Evolutionary conservation across 805 yeast genomes (phyloP).

Genomic region (Yarrowia sp.): DNA sequence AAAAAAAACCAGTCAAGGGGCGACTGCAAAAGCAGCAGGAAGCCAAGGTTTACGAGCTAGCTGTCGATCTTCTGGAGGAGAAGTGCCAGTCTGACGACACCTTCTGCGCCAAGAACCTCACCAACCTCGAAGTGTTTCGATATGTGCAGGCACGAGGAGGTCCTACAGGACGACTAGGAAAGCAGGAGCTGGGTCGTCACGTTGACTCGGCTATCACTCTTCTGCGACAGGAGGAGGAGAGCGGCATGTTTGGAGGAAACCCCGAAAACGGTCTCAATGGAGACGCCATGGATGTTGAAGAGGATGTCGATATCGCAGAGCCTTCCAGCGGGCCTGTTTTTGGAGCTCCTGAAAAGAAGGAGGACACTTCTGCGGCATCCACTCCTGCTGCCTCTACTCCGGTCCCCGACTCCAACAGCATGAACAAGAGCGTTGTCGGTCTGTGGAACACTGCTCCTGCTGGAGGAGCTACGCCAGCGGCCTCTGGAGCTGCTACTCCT

Average conservation of each 20-base stretch:
- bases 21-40: constrained; percentile 14
- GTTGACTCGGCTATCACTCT: constrained; percentile 6
- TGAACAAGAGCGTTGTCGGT: constrained; percentile 74
- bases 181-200: constrained; percentile 17
- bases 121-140: constrained; percentile 23
- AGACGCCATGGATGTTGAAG: constrained; percentile 20
- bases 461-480: constrained; percentile 4
- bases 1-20: constrained; percentile 15
- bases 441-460: constrained; percentile 52
- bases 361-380: neutral
- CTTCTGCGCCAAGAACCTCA: constrained; percentile 3
- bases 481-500: constrained; percentile 27
- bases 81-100: constrained; percentile 8
- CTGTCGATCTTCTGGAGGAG: constrained; percentile 13
- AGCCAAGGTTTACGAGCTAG: constrained; percentile 11
- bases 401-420: constrained; percentile 30
- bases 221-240: constrained; percentile 11
- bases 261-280: constrained; percentile 19
- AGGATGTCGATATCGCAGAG: neutral
- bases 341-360: constrained; percentile 5
- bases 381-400: constrained; percentile 16
- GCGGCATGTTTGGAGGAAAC: constrained; percentile 17
- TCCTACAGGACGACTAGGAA: constrained; percentile 19
- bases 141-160: constrained; percentile 21
- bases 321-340: constrained; percentile 9